Conservation (phyloP, 805 yeast genomes). For the Sungouiozyma ichnusensis region DNA sequence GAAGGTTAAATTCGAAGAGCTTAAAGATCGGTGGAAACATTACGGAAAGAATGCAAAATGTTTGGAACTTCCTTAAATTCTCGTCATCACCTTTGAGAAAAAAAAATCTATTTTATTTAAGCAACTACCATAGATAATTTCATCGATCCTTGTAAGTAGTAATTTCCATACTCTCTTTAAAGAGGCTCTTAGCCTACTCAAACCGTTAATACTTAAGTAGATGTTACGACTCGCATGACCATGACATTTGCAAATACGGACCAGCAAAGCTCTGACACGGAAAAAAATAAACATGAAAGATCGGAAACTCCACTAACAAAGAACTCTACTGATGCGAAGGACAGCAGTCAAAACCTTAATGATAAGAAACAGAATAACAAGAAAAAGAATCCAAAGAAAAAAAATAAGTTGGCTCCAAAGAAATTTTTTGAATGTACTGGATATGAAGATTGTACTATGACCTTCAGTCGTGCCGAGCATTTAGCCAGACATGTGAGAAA, state of each 20-base stretch:
- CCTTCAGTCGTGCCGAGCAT: slow-evolving; percentile 86
- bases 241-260: background rate
- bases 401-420: slow-evolving; percentile 1
- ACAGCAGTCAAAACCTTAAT: background rate
- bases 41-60: no score
- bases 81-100: background rate
- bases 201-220: no score
- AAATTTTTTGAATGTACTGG: slow-evolving; percentile 78
- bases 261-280: background rate
- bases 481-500: slow-evolving; percentile 85
- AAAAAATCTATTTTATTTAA: no score
- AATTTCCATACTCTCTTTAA: no score
- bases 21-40: no score
- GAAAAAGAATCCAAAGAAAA: slow-evolving; percentile 1
- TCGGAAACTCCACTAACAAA: background rate
- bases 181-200: no score
- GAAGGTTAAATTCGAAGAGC: no score
- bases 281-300: background rate
- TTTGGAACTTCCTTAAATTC: background rate
- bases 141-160: background rate
- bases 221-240: background rate
- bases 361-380: background rate
- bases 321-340: background rate
- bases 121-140: background rate
- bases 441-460: slow-evolving; percentile 76